Percentiles rank a stretch among this genome's conserved stretches.
Conservation (phyloP, 75 land plant genomes). For the Picea glauca region DNA sequence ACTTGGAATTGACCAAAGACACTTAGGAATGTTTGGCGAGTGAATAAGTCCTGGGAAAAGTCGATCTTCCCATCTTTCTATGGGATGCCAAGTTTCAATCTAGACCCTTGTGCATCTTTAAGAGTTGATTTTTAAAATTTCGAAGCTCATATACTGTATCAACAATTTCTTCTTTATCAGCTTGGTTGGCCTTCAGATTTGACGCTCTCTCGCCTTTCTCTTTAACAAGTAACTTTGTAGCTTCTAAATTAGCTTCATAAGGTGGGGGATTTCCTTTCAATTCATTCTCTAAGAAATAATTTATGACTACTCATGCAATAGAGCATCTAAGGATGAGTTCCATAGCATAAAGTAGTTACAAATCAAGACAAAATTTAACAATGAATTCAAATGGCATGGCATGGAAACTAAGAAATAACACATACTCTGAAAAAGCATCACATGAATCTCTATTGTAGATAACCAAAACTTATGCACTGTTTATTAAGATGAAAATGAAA, state of each 20-base stretch:
- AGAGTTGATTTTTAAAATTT: conserved; percentile 54
- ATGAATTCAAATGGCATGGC: too few species aligned
- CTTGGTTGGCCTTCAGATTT: conserved; percentile 61
- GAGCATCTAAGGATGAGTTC: too few species aligned
- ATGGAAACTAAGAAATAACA: too few species aligned
- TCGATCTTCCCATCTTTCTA: conserved; percentile 77
- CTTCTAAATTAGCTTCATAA: conserved; percentile 62
- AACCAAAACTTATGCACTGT: too few species aligned
- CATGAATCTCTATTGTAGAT: too few species aligned
- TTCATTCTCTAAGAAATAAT: conserved; percentile 16
- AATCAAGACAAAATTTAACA: too few species aligned
- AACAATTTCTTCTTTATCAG: conserved; percentile 54
- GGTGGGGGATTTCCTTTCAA: conserved; percentile 70
- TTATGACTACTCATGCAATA: too few species aligned
- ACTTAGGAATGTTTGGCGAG: conserved; percentile 49
- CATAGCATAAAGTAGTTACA: too few species aligned
- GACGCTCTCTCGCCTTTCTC: conserved; percentile 68
- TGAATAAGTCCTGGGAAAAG: conserved; percentile 76
- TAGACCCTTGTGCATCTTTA: conserved; percentile 66
- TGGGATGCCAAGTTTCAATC: conserved; percentile 76
- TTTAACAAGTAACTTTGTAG: conserved; percentile 43
- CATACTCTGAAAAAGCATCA: too few species aligned
- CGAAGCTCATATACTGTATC: conserved; percentile 60
- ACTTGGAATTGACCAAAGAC: conserved; percentile 72
- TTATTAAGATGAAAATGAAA: too few species aligned